phyloP scores from a whole-genome alignment of 2,329 filamentous ascomycete species.

The Trichoderma harzianum region DNA sequence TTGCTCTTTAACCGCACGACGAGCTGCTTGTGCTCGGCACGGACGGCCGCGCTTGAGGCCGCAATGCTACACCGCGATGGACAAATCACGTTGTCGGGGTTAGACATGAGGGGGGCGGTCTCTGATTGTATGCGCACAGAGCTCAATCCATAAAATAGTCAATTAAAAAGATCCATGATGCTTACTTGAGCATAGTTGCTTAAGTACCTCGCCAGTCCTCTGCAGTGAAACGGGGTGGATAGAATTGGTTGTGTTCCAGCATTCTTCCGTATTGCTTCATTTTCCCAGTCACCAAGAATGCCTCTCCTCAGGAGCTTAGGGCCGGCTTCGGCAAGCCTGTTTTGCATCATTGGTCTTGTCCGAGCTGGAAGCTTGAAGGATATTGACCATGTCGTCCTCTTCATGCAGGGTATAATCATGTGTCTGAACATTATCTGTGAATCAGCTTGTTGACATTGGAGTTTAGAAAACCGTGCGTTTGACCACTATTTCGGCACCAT shows the following conservation, averaged over 20 bases:
- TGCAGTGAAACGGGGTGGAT: background rate
- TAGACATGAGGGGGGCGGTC: conserved; percentile 1
- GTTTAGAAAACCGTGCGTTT: conserved; percentile 35
- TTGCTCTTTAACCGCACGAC: conserved; percentile 1
- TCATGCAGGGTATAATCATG: conserved; percentile 46
- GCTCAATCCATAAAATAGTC: background rate
- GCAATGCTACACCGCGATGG: background rate
- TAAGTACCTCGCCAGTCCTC: background rate
- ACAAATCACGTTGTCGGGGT: background rate
- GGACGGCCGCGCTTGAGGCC: background rate
- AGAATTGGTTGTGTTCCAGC: background rate
- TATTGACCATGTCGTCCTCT: conserved; percentile 55
- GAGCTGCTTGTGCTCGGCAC: background rate
- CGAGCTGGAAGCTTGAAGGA: conserved; percentile 30
- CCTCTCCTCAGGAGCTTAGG: background rate
- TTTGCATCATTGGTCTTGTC: background rate
- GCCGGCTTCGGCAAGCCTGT: background rate
- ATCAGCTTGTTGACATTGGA: background rate
- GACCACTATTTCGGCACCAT: conserved; percentile 54
- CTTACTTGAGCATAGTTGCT: background rate
- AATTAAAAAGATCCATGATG: background rate
- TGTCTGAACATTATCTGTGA: too few relatives aligned
- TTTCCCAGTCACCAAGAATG: background rate
- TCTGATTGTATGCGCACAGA: background rate
- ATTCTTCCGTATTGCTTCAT: background rate